These are phyloP conservation scores for Vitis vinifera DNA, from an alignment of 164 flowering plant species.

Conservation along the genomic window ASM3070453v1 NC_081823.1:15677001-15677500, in stretches of 20 bases:
- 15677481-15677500: conserved; percentile 27
- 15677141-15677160: conserved; percentile 55
- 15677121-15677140: conserved; percentile 37
- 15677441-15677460: conserved; percentile 28
- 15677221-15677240: conserved; percentile 86
- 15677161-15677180: conserved; percentile 45
- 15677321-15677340: conserved; percentile 15
- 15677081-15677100: conserved; percentile 45
- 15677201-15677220: conserved; percentile 83
- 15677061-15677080: conserved; percentile 43
- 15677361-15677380: conserved; percentile 12
- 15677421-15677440: conserved; percentile 27
- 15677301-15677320: conserved; percentile 23
- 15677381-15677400: conserved; percentile 12
- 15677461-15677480: conserved; percentile 25
- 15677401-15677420: conserved; percentile 13
- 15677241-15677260: conserved; percentile 90
- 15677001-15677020: conserved; percentile 27
- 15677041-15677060: conserved; percentile 41
- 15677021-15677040: conserved; percentile 37
- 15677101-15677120: conserved; percentile 33
- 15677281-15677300: conserved; percentile 38
- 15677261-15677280: conserved; percentile 77
- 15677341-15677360: conserved; percentile 11
- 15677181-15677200: conserved; percentile 65